Conservation (phyloP, 2,329 filamentous ascomycete genomes). For the Hypoxylon sp. region DNA sequence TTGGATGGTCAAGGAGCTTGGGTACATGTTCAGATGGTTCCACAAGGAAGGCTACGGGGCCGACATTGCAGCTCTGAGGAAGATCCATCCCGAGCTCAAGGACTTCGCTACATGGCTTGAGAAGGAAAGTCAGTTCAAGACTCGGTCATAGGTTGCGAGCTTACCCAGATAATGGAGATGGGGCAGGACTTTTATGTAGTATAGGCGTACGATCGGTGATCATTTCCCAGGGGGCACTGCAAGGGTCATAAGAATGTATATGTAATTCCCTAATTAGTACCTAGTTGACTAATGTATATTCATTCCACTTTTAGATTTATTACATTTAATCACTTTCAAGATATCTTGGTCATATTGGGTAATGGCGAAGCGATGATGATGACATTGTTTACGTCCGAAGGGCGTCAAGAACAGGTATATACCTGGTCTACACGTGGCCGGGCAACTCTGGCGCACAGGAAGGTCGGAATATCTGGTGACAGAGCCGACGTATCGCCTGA, state of each 20-base stretch:
- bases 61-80: slow-evolving; percentile 50
- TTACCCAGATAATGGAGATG: background rate
- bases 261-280: background rate
- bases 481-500: too few relatives aligned
- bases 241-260: background rate
- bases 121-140: slow-evolving; percentile 41
- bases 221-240: background rate
- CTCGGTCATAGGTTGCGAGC: background rate
- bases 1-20: slow-evolving; percentile 52
- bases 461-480: too few relatives aligned
- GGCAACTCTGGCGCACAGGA: too few relatives aligned
- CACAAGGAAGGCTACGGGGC: slow-evolving; percentile 54
- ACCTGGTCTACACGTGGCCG: too few relatives aligned
- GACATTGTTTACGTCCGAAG: too few relatives aligned
- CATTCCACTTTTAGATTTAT: background rate
- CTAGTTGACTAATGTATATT: too few relatives aligned
- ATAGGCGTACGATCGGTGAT: background rate
- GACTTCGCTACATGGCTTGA: slow-evolving; percentile 48
- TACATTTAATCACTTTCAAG: too few relatives aligned
- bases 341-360: too few relatives aligned
- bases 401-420: too few relatives aligned
- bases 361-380: too few relatives aligned
- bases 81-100: slow-evolving; percentile 49
- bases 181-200: background rate
- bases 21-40: slow-evolving; percentile 57